These are phyloP conservation scores for Aspergillus indologenus DNA, from an alignment of 495 filamentous ascomycete species.

Conservation along the genomic window DNA sequence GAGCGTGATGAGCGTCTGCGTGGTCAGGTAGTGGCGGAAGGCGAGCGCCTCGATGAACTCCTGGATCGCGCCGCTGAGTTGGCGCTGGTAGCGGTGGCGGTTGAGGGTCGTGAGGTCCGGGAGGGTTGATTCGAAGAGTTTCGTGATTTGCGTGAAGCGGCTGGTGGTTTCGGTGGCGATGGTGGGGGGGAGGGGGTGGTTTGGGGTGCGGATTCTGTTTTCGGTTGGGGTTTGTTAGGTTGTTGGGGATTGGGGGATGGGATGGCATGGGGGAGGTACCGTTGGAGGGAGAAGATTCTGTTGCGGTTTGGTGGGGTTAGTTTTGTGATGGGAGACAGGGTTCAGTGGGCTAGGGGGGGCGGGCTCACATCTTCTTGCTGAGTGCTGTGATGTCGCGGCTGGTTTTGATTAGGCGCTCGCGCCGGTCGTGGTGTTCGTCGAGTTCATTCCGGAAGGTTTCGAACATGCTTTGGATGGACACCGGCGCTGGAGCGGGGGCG, in stretches of 20 bases:
- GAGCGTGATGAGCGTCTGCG: constrained; percentile 68
- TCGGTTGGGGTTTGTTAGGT: constrained; percentile 5
- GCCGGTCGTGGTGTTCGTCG: constrained; percentile 90
- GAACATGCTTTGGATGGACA: constrained; percentile 80
- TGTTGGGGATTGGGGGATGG: constrained; percentile 7
- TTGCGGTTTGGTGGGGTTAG: not conserved
- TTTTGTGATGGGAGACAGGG: not conserved
- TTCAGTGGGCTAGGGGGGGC: not conserved
- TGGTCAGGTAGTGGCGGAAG: constrained; percentile 83
- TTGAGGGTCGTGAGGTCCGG: constrained; percentile 75
- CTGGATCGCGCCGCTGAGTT: constrained; percentile 76
- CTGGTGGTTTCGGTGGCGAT: constrained; percentile 63
- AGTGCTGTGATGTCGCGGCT: constrained; percentile 86
- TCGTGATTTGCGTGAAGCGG: constrained; percentile 63
- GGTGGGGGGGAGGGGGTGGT: constrained; percentile 57
- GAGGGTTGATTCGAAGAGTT: constrained; percentile 62
- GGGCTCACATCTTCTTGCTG: constrained; percentile 90
- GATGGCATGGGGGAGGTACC: constrained; percentile 48
- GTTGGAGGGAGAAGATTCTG: constrained; percentile 86
- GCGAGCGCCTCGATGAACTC: constrained; percentile 87
- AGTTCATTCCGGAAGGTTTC: constrained; percentile 79
- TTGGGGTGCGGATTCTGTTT: constrained; percentile 62
- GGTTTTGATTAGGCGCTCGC: constrained; percentile 83
- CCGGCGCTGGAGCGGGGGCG: no score
- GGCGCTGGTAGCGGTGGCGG: constrained; percentile 73